A percentile compares a stretch with the other conserved stretches of the same genome.
These are phyloP conservation scores for Emericellopsis terricola DNA, from an alignment of 495 filamentous ascomycete species.

Conservation along the genomic window DNA sequence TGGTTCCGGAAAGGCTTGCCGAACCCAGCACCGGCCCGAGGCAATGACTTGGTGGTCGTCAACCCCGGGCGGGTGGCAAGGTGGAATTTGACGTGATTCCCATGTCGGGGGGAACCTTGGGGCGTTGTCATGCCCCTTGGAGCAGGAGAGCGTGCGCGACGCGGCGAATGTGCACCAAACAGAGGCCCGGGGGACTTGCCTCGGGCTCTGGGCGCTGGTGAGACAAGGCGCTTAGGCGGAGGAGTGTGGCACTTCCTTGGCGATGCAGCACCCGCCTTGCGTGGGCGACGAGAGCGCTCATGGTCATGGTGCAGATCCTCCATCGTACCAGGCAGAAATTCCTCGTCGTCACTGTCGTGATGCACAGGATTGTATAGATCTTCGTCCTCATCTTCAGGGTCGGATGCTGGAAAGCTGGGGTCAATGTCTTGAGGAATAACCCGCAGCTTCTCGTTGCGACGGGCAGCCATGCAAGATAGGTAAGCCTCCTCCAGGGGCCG, in stretches of 20 bases:
- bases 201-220: conserved; percentile 28
- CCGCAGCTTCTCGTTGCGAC: conserved; percentile 60
- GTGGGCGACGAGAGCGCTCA: conserved; percentile 18
- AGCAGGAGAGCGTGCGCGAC: conserved; percentile 47
- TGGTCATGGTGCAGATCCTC: conserved; percentile 31
- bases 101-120: conserved; percentile 19
- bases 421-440: conserved; percentile 87
- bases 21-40: conserved; percentile 54
- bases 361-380: conserved; percentile 30
- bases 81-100: conserved; percentile 9
- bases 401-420: conserved; percentile 87
- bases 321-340: conserved; percentile 39
- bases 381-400: conserved; percentile 55
- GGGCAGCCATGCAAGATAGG: conserved; percentile 64
- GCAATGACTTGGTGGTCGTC: conserved; percentile 62
- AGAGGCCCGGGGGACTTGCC: conserved; percentile 39
- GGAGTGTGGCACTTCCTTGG: conserved; percentile 28
- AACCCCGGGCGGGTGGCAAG: conserved; percentile 37
- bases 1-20: conserved; percentile 7
- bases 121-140: conserved; percentile 25
- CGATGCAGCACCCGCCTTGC: conserved; percentile 15
- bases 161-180: conserved; percentile 48
- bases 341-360: conserved; percentile 36
- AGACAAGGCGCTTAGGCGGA: conserved; percentile 25
- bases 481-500: conserved; percentile 86